Conservation (phyloP, 495 filamentous ascomycete genomes). For the Hypoxylon rickii region DNA sequence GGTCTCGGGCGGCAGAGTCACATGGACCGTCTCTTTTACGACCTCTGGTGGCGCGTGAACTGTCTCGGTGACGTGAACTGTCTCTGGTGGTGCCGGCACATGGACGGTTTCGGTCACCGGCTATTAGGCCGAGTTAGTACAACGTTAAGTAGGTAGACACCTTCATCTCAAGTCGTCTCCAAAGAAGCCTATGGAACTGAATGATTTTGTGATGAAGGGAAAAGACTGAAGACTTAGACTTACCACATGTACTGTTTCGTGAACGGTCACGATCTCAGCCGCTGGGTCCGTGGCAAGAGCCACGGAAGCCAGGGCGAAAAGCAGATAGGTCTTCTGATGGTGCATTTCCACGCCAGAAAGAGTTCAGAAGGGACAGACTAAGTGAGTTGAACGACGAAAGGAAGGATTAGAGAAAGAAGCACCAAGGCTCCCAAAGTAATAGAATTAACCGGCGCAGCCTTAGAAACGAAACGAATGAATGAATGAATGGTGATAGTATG, state of each 20-base stretch:
- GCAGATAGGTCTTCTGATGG: slow-evolving; percentile 9
- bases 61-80: no score
- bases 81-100: slow-evolving; percentile 3
- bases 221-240: not conserved
- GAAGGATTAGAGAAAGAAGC: slow-evolving; percentile 10
- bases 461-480: slow-evolving; percentile 32
- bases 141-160: no score
- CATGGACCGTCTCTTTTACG: slow-evolving; percentile 9
- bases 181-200: no score
- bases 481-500: slow-evolving; percentile 10
- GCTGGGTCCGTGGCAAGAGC: slow-evolving; percentile 11
- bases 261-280: slow-evolving; percentile 10
- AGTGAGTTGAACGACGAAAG: not conserved
- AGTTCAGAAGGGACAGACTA: slow-evolving; percentile 5
- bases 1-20: slow-evolving; percentile 15
- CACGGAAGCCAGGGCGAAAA: slow-evolving; percentile 14
- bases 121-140: no score
- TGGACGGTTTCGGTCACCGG: slow-evolving; percentile 16
- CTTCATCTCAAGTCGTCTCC: no score
- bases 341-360: slow-evolving; percentile 9
- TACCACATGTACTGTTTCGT: slow-evolving; percentile 25
- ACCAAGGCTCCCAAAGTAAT: slow-evolving; percentile 3
- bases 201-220: no score
- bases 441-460: slow-evolving; percentile 29
- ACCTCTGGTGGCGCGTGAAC: not conserved